Evolutionary conservation across 352 stramenopile species (phyloP).

Genomic region (Globisporangium acanthophoron): DNA sequence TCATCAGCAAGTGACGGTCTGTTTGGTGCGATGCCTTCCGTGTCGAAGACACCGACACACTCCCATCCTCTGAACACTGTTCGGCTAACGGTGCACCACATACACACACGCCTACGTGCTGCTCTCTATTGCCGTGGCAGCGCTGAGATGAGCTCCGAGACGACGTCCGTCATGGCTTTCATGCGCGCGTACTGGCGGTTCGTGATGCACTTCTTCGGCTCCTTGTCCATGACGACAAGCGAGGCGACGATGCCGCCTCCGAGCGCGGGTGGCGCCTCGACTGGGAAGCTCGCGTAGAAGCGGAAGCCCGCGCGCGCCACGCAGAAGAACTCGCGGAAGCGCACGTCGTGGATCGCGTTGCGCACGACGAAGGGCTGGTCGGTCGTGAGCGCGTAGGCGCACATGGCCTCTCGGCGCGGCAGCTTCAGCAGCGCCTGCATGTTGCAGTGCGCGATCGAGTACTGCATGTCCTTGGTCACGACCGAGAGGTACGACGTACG

Average conservation of each 20-base stretch:
- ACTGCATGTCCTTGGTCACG: conserved; percentile 23
- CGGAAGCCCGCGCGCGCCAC: conserved; percentile 21
- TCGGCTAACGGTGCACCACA: no score
- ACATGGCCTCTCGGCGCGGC: conserved; percentile 25
- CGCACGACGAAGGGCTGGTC: conserved; percentile 28
- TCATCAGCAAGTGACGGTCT: no score
- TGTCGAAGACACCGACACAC: no score
- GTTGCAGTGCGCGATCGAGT: conserved; percentile 24
- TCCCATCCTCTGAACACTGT: no score
- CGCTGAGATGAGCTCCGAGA: conserved; percentile 20
- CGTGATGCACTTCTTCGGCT: conserved; percentile 24
- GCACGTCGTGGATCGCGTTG: conserved; percentile 26
- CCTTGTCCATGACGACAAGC: conserved; percentile 28
- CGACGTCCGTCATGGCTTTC: conserved; percentile 18
- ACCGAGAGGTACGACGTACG: conserved; percentile 23
- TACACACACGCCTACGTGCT: no score
- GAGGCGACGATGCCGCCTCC: conserved; percentile 25
- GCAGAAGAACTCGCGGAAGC: conserved; percentile 33
- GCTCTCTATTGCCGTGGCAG: conserved; percentile 7
- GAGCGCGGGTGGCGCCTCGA: conserved; percentile 20
- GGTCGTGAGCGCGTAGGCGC: conserved; percentile 26
- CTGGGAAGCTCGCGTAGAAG: conserved; percentile 33
- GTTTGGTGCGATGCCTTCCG: no score
- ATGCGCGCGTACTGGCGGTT: conserved; percentile 30
- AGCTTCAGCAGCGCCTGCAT: conserved; percentile 21